phyloP scores from a whole-genome alignment of 192 early-diverging fungal genomes.

The Coemansia javaensis region DNA sequence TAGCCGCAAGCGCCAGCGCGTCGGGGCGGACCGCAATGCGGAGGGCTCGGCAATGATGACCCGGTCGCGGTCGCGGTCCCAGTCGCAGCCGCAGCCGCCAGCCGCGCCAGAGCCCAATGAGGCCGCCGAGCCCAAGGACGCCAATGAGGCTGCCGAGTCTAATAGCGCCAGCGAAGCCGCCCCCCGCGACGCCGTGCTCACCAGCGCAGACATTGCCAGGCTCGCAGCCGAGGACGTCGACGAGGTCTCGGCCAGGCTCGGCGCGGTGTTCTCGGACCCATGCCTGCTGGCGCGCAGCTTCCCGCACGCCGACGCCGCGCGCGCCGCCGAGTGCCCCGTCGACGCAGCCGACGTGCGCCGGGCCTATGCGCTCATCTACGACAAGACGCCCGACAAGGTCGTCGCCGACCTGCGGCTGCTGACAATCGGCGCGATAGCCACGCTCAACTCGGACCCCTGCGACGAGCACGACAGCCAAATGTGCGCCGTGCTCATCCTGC shows the following conservation, averaged over 20 bases:
- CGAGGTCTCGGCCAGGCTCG: constrained; percentile 30
- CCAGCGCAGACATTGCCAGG: constrained; percentile 13
- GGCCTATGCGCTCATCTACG: constrained; percentile 19
- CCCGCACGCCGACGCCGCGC: constrained; percentile 18
- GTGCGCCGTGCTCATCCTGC: constrained; percentile 38
- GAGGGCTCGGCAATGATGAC: constrained; percentile 28
- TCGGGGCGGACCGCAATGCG: constrained; percentile 6
- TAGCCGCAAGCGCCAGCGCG: constrained; percentile 35
- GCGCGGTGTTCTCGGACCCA: constrained; percentile 33
- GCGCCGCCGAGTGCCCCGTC: constrained; percentile 36
- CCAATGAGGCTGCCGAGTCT: not conserved
- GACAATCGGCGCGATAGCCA: constrained; percentile 20
- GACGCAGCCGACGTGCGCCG: constrained; percentile 31
- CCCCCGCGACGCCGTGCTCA: constrained; percentile 13
- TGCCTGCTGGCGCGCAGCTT: constrained; percentile 48
- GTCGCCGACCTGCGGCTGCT: constrained; percentile 23
- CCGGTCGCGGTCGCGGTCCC: constrained; percentile 38
- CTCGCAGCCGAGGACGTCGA: constrained; percentile 16
- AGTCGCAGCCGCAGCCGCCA: too few relatives aligned
- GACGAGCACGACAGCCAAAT: constrained; percentile 43
- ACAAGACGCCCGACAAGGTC: constrained; percentile 6
- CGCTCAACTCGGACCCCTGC: constrained; percentile 37
- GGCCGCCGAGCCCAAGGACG: not conserved
- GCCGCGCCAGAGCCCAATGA: constrained; percentile 12
- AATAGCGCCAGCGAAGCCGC: not conserved